Conservation (phyloP, 2,329 filamentous ascomycete species). For the Neurospora sp. region DNA sequence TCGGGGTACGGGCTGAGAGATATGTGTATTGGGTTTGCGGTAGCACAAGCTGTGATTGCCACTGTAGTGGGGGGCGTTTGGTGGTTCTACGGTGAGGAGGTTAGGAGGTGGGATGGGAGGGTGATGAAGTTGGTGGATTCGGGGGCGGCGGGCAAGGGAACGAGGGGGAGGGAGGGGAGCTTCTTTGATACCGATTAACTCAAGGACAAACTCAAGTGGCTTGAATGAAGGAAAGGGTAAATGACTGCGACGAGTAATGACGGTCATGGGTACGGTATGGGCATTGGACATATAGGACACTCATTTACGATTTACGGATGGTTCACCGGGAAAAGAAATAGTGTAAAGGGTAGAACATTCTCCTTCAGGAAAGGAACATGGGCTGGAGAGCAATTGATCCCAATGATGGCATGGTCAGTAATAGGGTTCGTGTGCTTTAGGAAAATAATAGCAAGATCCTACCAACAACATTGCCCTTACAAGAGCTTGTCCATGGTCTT, state of each 20-base stretch:
- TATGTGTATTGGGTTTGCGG: constrained; percentile 31
- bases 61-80: constrained; percentile 26
- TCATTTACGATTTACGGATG: background rate
- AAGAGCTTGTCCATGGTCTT: background rate
- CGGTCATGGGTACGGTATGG: background rate
- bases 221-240: background rate
- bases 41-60: constrained; percentile 31
- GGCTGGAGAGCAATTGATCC: background rate
- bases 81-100: constrained; percentile 31
- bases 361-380: background rate
- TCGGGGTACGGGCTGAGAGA: constrained; percentile 26
- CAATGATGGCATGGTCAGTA: background rate
- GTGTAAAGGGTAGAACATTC: background rate
- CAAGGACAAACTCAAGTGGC: background rate
- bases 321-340: background rate
- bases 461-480: background rate
- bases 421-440: background rate
- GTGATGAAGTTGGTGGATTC: constrained; percentile 37
- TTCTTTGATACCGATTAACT: constrained; percentile 17
- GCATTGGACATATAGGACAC: background rate
- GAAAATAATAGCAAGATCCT: background rate
- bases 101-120: constrained; percentile 34
- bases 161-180: constrained; percentile 32
- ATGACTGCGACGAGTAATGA: background rate
- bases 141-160: constrained; percentile 12